These are phyloP conservation scores for Macrophomina tecta DNA, from an alignment of 2,329 filamentous ascomycete species.

Conservation along the genomic window DNA sequence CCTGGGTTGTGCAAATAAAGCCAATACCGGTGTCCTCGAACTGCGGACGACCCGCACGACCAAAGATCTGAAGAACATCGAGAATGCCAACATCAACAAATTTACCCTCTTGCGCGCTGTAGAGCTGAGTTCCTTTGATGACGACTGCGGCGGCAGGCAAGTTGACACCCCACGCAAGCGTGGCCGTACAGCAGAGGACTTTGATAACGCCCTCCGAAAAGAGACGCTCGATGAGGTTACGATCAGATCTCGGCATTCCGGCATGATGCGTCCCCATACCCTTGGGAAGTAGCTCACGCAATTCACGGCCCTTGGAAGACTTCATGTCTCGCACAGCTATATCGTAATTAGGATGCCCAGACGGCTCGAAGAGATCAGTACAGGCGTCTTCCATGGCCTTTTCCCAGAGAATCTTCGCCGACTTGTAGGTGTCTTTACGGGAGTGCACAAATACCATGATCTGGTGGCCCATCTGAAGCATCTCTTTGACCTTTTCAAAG, in stretches of 20 bases:
- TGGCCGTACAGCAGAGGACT: constrained; percentile 97
- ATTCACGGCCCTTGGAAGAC: constrained; percentile 80
- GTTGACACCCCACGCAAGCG: constrained; percentile 98
- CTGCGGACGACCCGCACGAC: constrained; percentile 95
- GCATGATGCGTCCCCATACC: constrained; percentile 96
- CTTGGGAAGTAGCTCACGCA: constrained; percentile 87
- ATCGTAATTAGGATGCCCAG: constrained; percentile 77
- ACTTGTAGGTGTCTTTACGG: constrained; percentile 88
- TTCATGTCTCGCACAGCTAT: constrained; percentile 84
- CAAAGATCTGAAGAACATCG: constrained; percentile 97
- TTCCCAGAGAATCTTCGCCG: constrained; percentile 83
- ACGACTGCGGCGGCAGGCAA: constrained; percentile 94
- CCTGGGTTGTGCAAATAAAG: constrained; percentile 96
- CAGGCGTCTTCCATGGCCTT: constrained; percentile 83
- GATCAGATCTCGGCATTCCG: constrained; percentile 91
- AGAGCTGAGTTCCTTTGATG: constrained; percentile 97
- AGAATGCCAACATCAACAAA: constrained; percentile 96
- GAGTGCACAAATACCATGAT: constrained; percentile 99
- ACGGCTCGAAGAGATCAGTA: constrained; percentile 82
- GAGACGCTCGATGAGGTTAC: constrained; percentile 92
- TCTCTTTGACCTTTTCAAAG: constrained; percentile 93
- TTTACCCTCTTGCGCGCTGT: constrained; percentile 94
- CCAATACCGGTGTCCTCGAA: constrained; percentile 98
- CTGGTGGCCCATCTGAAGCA: constrained; percentile 91
- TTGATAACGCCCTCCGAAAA: constrained; percentile 93